Evolutionary conservation across 306 rosid genomes (phyloP).

Genomic region (Lagenaria siceraria): DNA sequence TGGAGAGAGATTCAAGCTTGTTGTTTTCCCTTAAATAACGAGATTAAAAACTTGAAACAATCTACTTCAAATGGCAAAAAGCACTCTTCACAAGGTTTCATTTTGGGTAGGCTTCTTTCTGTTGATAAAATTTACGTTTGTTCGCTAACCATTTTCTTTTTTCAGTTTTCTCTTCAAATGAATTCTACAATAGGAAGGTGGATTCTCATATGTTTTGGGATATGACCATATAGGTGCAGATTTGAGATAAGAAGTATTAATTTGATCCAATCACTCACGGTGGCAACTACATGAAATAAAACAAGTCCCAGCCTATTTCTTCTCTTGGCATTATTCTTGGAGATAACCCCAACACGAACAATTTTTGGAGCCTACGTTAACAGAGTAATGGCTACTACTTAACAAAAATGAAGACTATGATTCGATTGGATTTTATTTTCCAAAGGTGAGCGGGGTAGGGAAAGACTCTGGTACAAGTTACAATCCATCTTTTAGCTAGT

Average conservation of each 20-base stretch:
- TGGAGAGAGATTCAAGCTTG: not conserved
- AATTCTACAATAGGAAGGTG: not conserved
- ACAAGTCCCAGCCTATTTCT: not conserved
- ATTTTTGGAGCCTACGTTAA: not conserved
- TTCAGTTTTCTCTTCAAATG: not conserved
- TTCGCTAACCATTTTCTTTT: not conserved
- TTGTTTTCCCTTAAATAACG: not conserved
- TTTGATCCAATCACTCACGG: not conserved
- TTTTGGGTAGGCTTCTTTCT: not conserved
- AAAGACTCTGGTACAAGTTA: not conserved
- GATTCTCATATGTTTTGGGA: not conserved
- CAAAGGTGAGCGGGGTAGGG: not conserved
- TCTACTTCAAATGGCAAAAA: not conserved
- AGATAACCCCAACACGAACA: not conserved
- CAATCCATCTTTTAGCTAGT: not conserved
- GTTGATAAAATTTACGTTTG: not conserved
- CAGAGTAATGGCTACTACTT: not conserved
- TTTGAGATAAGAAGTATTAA: not conserved
- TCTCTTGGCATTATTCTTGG: not conserved
- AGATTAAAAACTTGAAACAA: not conserved
- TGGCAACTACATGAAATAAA: not conserved
- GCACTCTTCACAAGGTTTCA: not conserved
- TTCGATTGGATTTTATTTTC: not conserved
- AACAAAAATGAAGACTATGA: not conserved
- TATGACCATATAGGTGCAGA: not conserved